Evolutionary conservation across 768 basidiomycete species (phyloP).

Genomic region (Tylopilus rubrobrunneus): DNA sequence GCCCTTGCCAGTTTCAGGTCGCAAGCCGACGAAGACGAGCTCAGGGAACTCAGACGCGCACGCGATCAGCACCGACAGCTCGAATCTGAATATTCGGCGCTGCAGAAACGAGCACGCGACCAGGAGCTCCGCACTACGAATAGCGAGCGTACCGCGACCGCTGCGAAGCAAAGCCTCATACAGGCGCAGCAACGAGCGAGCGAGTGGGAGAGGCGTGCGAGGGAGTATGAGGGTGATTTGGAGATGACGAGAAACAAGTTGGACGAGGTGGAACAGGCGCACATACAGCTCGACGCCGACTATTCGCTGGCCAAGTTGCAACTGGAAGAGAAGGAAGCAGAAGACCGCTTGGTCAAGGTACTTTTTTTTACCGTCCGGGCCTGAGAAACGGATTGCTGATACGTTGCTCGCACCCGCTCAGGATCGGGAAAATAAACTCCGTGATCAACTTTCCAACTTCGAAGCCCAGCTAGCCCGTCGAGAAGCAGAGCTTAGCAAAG

Average conservation of each 20-base stretch:
- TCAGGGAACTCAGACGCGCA: conserved; percentile 62
- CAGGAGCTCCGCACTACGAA: conserved; percentile 59
- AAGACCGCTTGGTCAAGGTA: conserved; percentile 67
- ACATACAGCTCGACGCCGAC: conserved; percentile 67
- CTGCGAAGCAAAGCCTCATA: conserved; percentile 59
- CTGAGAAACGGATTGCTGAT: conserved; percentile 2
- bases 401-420: conserved; percentile 23
- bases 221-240: conserved; percentile 63
- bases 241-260: conserved; percentile 56
- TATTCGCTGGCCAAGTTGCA: conserved; percentile 63
- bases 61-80: conserved; percentile 57
- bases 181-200: conserved; percentile 74
- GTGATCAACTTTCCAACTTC: conserved; percentile 60
- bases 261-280: conserved; percentile 64
- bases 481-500: conserved; percentile 56
- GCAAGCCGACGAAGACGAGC: conserved; percentile 65
- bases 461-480: conserved; percentile 57
- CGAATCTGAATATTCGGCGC: conserved; percentile 60
- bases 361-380: conserved; percentile 3
- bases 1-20: conserved; percentile 56
- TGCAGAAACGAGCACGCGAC: conserved; percentile 74
- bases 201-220: conserved; percentile 80
- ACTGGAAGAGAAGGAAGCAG: conserved; percentile 72
- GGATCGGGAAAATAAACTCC: conserved; percentile 69
- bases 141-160: conserved; percentile 54